Conservation (phyloP, 2,329 filamentous ascomycete genomes). For the Chrysoporthe puriensis region DNA sequence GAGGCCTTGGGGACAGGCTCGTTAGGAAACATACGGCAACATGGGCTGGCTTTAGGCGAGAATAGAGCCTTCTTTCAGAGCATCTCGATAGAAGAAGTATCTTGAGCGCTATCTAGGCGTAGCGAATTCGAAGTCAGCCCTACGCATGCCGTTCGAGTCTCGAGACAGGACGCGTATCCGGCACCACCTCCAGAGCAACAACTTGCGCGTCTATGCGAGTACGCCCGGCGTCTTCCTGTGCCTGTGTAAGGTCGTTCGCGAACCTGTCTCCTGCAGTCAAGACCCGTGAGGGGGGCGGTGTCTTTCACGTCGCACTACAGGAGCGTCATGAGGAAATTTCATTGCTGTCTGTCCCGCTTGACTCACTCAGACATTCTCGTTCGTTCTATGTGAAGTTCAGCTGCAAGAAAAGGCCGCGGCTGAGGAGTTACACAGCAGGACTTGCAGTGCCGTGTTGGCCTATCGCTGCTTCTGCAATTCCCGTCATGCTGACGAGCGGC, state of each 20-base stretch:
- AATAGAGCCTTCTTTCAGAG: not conserved
- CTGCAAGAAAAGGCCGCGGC: not conserved
- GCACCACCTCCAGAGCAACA: not conserved
- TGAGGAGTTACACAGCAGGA: conserved; percentile 3
- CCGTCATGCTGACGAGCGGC: not conserved
- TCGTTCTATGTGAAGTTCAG: not conserved
- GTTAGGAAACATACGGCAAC: not conserved
- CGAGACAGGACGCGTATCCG: not conserved
- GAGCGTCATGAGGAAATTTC: not conserved
- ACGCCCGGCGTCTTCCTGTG: not conserved
- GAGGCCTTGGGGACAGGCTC: not conserved
- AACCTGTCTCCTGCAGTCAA: not conserved
- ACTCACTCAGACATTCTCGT: not conserved
- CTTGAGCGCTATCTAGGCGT: not conserved
- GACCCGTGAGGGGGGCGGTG: not conserved
- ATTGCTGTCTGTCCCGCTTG: not conserved
- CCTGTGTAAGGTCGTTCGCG: not conserved
- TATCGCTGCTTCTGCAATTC: not conserved
- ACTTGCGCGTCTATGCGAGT: not conserved
- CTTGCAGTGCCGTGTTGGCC: not conserved
- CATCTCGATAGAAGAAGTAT: not conserved
- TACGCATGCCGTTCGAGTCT: not conserved
- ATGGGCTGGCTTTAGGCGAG: too few species aligned
- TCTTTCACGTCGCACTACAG: not conserved
- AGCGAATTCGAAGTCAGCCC: not conserved